Conservation (phyloP, 1,139 yeast genomes). For the Candida sojae region DNA sequence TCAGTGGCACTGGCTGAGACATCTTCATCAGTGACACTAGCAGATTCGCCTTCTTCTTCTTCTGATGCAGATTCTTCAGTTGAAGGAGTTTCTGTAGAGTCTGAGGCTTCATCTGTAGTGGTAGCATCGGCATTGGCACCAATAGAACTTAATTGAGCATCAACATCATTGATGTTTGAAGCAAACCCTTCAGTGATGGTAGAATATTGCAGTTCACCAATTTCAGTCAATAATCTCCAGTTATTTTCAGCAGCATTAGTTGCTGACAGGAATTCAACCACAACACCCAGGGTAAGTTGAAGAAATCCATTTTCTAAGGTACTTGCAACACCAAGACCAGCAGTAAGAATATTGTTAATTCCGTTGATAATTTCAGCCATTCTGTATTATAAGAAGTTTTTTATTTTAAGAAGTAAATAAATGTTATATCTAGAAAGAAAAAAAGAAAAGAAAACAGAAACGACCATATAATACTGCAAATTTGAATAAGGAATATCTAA, state of each 20-base stretch:
- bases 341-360: constrained; percentile 14
- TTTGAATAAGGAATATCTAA: too few species aligned
- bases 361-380: constrained; percentile 15
- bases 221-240: constrained; percentile 16
- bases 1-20: constrained; percentile 11
- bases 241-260: constrained; percentile 12
- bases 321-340: constrained; percentile 16
- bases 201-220: constrained; percentile 12
- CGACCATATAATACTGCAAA: too few species aligned
- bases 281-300: constrained; percentile 18
- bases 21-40: constrained; percentile 1
- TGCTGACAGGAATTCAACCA: constrained; percentile 11
- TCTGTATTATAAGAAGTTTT: neutral
- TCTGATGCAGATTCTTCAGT: constrained; percentile 2
- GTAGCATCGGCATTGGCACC: constrained; percentile 5
- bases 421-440: neutral
- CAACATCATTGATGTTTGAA: constrained; percentile 15
- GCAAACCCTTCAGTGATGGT: constrained; percentile 17
- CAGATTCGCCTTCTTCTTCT: neutral
- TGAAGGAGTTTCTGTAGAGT: constrained; percentile 3
- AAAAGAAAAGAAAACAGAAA: neutral
- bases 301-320: constrained; percentile 15
- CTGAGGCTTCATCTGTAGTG: constrained; percentile 10
- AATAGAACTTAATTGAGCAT: constrained; percentile 7
- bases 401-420: constrained; percentile 21